Conservation (phyloP, 768 basidiomycete genomes). For the Phaeotremella skinneri region DNA sequence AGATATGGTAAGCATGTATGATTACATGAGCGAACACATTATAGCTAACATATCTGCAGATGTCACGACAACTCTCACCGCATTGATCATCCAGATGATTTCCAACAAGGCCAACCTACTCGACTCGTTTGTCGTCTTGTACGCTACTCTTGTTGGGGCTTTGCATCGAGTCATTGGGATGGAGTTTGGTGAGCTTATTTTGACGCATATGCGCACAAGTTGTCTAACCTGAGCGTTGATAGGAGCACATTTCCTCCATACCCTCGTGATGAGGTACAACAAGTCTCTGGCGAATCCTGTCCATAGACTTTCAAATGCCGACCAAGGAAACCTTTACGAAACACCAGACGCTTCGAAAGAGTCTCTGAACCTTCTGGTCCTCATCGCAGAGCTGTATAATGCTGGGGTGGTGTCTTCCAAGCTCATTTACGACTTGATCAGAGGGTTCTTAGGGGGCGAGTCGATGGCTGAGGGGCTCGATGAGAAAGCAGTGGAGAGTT, state of each 20-base stretch:
- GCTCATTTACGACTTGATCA: conserved; percentile 87
- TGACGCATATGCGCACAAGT: neutral
- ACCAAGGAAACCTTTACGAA: conserved; percentile 32
- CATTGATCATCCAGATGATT: conserved; percentile 72
- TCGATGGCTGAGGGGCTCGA: conserved; percentile 53
- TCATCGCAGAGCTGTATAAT: conserved; percentile 91
- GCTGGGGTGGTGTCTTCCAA: conserved; percentile 87
- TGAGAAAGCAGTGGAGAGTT: conserved; percentile 79
- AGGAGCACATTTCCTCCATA: conserved; percentile 84
- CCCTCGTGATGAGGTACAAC: conserved; percentile 66
- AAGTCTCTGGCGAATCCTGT: conserved; percentile 7
- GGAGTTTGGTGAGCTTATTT: conserved; percentile 69
- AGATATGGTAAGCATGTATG: conserved; percentile 65
- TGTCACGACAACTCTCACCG: conserved; percentile 74
- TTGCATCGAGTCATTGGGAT: conserved; percentile 77
- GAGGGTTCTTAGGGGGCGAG: conserved; percentile 63
- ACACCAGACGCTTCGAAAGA: conserved; percentile 68
- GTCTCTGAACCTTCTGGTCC: conserved; percentile 77
- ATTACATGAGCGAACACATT: neutral
- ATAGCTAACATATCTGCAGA: conserved; percentile 57
- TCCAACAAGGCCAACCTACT: conserved; percentile 74
- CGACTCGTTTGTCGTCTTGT: conserved; percentile 83
- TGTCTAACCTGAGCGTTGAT: neutral
- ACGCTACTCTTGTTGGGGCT: conserved; percentile 78
- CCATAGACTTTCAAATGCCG: conserved; percentile 4